Evolutionary conservation across 1,139 yeast genomes (phyloP).

Genomic region (Blastobotrys illinoisensis): DNA sequence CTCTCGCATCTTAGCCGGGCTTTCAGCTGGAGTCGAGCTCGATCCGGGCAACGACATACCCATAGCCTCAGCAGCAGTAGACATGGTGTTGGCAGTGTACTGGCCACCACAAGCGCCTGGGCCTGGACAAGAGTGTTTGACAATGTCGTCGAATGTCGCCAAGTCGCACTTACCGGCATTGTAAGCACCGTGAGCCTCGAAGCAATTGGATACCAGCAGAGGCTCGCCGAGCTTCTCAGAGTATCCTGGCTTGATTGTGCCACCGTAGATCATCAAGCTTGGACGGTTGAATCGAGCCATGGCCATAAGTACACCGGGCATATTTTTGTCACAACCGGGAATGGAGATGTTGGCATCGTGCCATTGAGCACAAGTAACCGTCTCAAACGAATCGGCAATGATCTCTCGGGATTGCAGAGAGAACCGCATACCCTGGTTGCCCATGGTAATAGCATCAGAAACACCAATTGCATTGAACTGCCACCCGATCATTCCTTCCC

Average conservation of each 20-base stretch:
- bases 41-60: conserved; percentile 85
- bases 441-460: conserved; percentile 93
- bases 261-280: conserved; percentile 90
- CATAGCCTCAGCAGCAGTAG: conserved; percentile 85
- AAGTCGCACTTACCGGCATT: conserved; percentile 63
- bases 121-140: conserved; percentile 85
- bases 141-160: conserved; percentile 70
- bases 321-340: conserved; percentile 91
- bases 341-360: conserved; percentile 87
- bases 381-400: conserved; percentile 92
- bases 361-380: conserved; percentile 88
- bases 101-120: conserved; percentile 97
- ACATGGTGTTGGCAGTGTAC: conserved; percentile 95
- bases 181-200: conserved; percentile 85
- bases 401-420: conserved; percentile 89
- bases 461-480: conserved; percentile 94
- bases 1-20: conserved; percentile 64
- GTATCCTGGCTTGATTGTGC: conserved; percentile 79
- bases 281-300: conserved; percentile 95
- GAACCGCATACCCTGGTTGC: conserved; percentile 91
- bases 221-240: conserved; percentile 59
- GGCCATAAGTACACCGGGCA: conserved; percentile 94
- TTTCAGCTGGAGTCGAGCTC: conserved; percentile 78
- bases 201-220: conserved; percentile 79
- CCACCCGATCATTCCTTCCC: conserved; percentile 86